A percentile compares a stretch with the other conserved stretches of the same genome.
These are phyloP conservation scores for Nitzschia inconspicua DNA, from an alignment of 108 stramenopile species.

Conservation along the genomic window DNA sequence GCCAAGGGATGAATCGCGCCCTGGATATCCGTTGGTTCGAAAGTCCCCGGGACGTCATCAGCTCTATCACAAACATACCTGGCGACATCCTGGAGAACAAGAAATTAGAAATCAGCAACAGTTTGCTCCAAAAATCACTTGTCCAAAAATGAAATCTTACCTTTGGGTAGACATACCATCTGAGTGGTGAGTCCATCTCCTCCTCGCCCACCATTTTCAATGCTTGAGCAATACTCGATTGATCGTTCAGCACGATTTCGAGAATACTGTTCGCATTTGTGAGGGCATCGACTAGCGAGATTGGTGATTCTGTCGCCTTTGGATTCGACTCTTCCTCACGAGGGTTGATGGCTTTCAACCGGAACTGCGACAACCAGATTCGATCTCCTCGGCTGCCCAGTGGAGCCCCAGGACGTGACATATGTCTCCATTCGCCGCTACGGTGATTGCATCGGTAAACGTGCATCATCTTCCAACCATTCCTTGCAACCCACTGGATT, in stretches of 20 bases:
- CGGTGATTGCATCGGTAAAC: conserved; percentile 90
- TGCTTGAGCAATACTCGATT: conserved; percentile 61
- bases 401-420: conserved; percentile 74
- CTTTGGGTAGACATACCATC: conserved; percentile 81
- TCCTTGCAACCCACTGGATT: conserved; percentile 83
- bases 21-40: conserved; percentile 37
- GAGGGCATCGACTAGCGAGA: conserved; percentile 43
- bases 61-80: conserved; percentile 40
- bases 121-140: neutral
- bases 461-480: conserved; percentile 89
- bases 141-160: neutral
- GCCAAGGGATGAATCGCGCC: conserved; percentile 46
- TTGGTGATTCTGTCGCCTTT: neutral
- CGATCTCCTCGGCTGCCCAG: conserved; percentile 62
- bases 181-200: conserved; percentile 27
- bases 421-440: conserved; percentile 83
- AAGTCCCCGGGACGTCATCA: conserved; percentile 51
- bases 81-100: conserved; percentile 38
- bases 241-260: conserved; percentile 46
- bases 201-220: conserved; percentile 74
- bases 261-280: conserved; percentile 61
- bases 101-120: neutral
- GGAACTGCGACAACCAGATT: conserved; percentile 78
- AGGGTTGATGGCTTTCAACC: neutral
- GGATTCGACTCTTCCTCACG: neutral